phyloP scores from a whole-genome alignment of 164 flowering plant species.

The Magnolia sinica region DNA sequence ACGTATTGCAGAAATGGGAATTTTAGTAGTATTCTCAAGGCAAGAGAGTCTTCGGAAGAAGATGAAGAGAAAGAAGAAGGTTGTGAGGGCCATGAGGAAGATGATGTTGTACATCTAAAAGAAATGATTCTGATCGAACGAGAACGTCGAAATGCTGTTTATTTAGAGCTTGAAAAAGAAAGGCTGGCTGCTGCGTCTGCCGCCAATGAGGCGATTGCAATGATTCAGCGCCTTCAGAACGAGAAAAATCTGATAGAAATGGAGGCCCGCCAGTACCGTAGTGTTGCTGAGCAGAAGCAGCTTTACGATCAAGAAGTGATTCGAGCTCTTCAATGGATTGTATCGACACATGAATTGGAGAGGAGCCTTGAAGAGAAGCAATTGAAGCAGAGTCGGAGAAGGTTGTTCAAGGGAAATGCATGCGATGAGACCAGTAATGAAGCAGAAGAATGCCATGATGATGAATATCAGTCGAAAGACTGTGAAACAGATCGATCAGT shows the following conservation, averaged over 20 bases:
- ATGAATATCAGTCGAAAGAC: neutral
- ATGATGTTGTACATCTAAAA: constrained; percentile 24
- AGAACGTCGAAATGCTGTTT: constrained; percentile 33
- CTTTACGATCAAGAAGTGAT: constrained; percentile 52
- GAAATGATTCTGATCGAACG: constrained; percentile 44
- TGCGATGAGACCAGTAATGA: constrained; percentile 13
- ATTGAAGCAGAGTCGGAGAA: constrained; percentile 20
- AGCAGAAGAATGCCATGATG: constrained; percentile 23
- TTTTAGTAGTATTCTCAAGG: neutral
- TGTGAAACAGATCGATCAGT: neutral
- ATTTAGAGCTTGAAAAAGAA: constrained; percentile 66
- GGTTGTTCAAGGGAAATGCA: neutral
- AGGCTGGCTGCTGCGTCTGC: constrained; percentile 68
- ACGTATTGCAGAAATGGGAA: neutral
- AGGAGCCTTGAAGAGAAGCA: constrained; percentile 35
- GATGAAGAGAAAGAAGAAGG: neutral
- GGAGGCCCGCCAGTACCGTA: constrained; percentile 41
- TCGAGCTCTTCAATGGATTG: constrained; percentile 39
- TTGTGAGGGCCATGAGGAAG: neutral
- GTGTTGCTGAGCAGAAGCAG: constrained; percentile 57
- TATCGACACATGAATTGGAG: constrained; percentile 43
- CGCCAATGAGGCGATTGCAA: constrained; percentile 67
- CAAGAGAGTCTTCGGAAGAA: neutral
- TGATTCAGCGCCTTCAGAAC: constrained; percentile 62
- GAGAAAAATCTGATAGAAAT: constrained; percentile 56